A percentile compares a stretch with the other conserved stretches of the same genome.
These are phyloP conservation scores for Neonectria punicea DNA, from an alignment of 2,329 filamentous ascomycete genomes.

Conservation along the genomic window DNA sequence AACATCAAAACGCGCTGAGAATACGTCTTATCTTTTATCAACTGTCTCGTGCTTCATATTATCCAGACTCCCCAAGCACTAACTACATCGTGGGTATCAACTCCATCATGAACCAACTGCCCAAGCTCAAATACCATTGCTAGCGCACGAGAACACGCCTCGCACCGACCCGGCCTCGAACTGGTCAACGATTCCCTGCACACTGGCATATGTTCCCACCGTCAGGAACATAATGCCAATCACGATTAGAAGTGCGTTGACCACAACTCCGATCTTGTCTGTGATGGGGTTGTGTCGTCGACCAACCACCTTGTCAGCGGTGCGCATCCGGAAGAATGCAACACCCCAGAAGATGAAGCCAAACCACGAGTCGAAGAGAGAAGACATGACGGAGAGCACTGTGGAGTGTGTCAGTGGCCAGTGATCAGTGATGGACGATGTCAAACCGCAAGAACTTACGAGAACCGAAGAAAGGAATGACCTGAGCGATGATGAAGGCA, in stretches of 20 bases:
- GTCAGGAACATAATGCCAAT: constrained; percentile 85
- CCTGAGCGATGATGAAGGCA: constrained; percentile 92
- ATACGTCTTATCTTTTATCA: not conserved
- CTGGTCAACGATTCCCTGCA: constrained; percentile 78
- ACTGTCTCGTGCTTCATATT: not conserved
- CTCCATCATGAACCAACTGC: not conserved
- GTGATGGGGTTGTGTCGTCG: constrained; percentile 61
- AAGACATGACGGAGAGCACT: constrained; percentile 81
- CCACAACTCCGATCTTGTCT: constrained; percentile 63
- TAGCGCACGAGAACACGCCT: constrained; percentile 78
- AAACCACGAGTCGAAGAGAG: constrained; percentile 91
- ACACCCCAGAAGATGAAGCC: constrained; percentile 96
- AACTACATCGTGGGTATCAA: constrained; percentile 20
- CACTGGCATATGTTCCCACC: constrained; percentile 82
- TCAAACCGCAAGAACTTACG: constrained; percentile 52
- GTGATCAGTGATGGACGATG: not conserved
- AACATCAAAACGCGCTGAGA: too few species aligned
- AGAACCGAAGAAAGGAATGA: constrained; percentile 93
- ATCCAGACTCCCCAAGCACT: not conserved
- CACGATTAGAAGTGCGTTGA: constrained; percentile 79
- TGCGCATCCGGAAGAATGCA: constrained; percentile 81
- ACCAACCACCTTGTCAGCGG: constrained; percentile 66
- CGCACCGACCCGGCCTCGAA: constrained; percentile 74
- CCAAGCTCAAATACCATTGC: constrained; percentile 67
- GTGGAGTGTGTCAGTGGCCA: constrained; percentile 24